Conservation (phyloP, 148 eudicot genomes). For the Camellia granthamiana region DNA sequence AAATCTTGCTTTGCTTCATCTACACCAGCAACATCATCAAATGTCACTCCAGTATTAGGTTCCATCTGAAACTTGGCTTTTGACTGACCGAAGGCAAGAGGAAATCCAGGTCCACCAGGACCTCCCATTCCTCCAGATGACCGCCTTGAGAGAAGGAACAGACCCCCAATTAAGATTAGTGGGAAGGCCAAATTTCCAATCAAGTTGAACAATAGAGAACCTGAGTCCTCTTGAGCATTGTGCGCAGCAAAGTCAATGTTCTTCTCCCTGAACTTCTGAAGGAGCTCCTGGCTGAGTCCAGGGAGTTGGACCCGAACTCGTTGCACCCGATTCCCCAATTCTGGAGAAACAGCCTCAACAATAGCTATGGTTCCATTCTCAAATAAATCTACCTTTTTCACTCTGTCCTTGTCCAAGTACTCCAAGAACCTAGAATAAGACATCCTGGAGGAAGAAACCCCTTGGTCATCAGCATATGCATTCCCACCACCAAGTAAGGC, state of each 20-base stretch:
- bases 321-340: slow-evolving; percentile 87
- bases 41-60: slow-evolving; percentile 96
- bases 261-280: slow-evolving; percentile 93
- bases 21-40: slow-evolving; percentile 98
- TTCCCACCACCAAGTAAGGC: slow-evolving; percentile 46
- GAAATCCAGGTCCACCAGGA: slow-evolving; percentile 96
- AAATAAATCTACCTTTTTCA: slow-evolving; percentile 76
- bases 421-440: slow-evolving; percentile 95
- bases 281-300: slow-evolving; percentile 97
- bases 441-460: slow-evolving; percentile 96
- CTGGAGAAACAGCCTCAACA: slow-evolving; percentile 96
- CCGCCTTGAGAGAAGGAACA: slow-evolving; percentile 89
- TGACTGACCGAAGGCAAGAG: slow-evolving; percentile 85
- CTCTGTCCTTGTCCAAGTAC: slow-evolving; percentile 95
- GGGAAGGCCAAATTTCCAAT: slow-evolving; percentile 95
- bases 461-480: slow-evolving; percentile 94
- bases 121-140: slow-evolving; percentile 94
- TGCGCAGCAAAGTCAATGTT: slow-evolving; percentile 97
- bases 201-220: slow-evolving; percentile 76
- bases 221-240: slow-evolving; percentile 96
- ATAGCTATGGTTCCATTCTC: slow-evolving; percentile 99
- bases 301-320: slow-evolving; percentile 98
- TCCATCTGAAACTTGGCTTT: slow-evolving; percentile 99
- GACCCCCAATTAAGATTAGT: slow-evolving; percentile 81
- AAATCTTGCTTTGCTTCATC: slow-evolving; percentile 99